Percentiles rank a stretch among this genome's conserved stretches.
Evolutionary conservation across 2,329 filamentous ascomycete species (phyloP).

Genomic region (Hymenoscyphus albidus): DNA sequence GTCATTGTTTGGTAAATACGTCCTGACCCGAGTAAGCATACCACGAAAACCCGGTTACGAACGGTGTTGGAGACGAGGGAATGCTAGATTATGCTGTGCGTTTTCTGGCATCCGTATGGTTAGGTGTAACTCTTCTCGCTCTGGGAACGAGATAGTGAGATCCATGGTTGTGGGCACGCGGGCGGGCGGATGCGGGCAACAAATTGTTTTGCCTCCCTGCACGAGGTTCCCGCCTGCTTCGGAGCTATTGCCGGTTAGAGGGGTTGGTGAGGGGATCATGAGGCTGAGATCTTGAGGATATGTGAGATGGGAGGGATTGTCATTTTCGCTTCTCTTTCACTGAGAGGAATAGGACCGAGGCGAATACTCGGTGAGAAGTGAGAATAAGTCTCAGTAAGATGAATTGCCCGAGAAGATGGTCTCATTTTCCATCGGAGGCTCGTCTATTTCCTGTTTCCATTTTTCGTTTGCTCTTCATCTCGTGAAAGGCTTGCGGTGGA

Average conservation of each 20-base stretch:
- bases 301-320: neutral
- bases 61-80: neutral
- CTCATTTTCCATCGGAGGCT: neutral
- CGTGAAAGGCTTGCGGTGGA: neutral
- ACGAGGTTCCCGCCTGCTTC: neutral
- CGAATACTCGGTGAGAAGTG: neutral
- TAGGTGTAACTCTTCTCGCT: neutral
- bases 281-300: neutral
- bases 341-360: neutral
- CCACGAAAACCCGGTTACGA: neutral
- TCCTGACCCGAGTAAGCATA: neutral
- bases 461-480: neutral
- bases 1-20: neutral
- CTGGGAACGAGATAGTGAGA: neutral
- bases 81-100: conserved; percentile 1
- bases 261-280: neutral
- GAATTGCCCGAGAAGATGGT: neutral
- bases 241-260: neutral
- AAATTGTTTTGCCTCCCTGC: neutral
- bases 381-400: neutral
- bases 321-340: neutral
- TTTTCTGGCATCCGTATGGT: neutral
- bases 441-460: neutral
- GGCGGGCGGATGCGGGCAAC: neutral
- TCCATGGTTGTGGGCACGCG: neutral